Percentiles rank a stretch among this genome's conserved stretches.
These are phyloP conservation scores for Mixia osmundae DNA, from an alignment of 1,284 basidiomycete genomes.

Conservation along the genomic window DNA sequence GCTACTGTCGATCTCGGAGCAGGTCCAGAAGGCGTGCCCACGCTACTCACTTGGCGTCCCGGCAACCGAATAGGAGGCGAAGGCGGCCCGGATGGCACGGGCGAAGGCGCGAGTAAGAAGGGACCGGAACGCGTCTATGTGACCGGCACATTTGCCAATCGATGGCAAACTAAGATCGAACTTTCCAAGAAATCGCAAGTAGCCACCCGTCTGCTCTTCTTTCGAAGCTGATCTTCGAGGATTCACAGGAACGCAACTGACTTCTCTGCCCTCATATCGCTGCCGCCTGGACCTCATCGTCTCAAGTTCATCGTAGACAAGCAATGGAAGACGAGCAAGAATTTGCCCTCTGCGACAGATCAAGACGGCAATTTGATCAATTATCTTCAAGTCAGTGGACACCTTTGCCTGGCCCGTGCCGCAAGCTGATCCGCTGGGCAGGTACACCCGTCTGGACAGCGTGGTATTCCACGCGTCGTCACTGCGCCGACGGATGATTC, in stretches of 20 bases:
- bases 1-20: conserved; percentile 20
- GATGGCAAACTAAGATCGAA: conserved; percentile 31
- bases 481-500: neutral
- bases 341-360: conserved; percentile 75
- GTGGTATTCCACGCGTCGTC: neutral
- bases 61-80: conserved; percentile 7
- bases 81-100: neutral
- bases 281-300: conserved; percentile 80
- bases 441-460: neutral
- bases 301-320: conserved; percentile 92
- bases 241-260: conserved; percentile 14
- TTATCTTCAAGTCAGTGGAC: conserved; percentile 41
- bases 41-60: conserved; percentile 18
- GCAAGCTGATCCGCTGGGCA: neutral
- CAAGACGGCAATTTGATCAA: conserved; percentile 88
- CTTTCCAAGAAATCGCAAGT: conserved; percentile 25
- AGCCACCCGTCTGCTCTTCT: neutral
- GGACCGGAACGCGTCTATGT: conserved; percentile 29
- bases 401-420: neutral
- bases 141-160: conserved; percentile 34
- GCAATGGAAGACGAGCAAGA: conserved; percentile 45
- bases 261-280: conserved; percentile 27
- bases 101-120: neutral
- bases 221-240: neutral
- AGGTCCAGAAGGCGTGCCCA: conserved; percentile 18